phyloP scores from a whole-genome alignment of 2,329 filamentous ascomycete species.

The Zymoseptoria ardabiliae region DNA sequence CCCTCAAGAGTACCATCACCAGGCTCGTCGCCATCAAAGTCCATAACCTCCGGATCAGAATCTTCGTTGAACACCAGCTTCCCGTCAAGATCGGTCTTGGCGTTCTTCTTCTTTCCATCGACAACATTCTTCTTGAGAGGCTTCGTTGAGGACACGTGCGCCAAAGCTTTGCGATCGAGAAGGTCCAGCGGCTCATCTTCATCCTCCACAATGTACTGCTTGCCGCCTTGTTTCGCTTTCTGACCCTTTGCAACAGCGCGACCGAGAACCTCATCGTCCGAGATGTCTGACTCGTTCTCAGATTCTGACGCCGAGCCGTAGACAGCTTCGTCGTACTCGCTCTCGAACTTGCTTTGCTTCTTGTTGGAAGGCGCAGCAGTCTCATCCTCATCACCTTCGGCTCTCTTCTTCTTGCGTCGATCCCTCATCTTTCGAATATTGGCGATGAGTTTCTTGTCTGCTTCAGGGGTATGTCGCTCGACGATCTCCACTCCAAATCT shows the following conservation, averaged over 20 bases:
- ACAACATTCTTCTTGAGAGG: slow-evolving; percentile 55
- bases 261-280: slow-evolving; percentile 51
- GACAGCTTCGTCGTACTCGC: slow-evolving; percentile 91
- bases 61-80: slow-evolving; percentile 65
- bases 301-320: slow-evolving; percentile 59
- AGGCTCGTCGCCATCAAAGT: slow-evolving; percentile 47
- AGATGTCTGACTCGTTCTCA: slow-evolving; percentile 52
- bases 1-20: slow-evolving; percentile 39
- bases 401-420: slow-evolving; percentile 81
- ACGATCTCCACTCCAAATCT: slow-evolving; percentile 79
- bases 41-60: slow-evolving; percentile 41
- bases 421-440: slow-evolving; percentile 96
- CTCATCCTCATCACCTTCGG: slow-evolving; percentile 51
- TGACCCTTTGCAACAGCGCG: slow-evolving; percentile 44
- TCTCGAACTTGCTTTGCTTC: slow-evolving; percentile 64
- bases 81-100: slow-evolving; percentile 66
- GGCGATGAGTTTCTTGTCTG: slow-evolving; percentile 79
- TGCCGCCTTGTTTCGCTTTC: slow-evolving; percentile 49
- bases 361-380: slow-evolving; percentile 28
- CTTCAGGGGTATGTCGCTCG: slow-evolving; percentile 73
- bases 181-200: slow-evolving; percentile 93
- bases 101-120: slow-evolving; percentile 38
- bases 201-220: slow-evolving; percentile 85
- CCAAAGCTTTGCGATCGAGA: slow-evolving; percentile 78
- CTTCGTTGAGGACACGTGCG: slow-evolving; percentile 87